Evolutionary conservation across 768 basidiomycete genomes (phyloP), one percentile per base, ranked within the genome.

Genomic region (Phylloporus arenicola): DNA sequence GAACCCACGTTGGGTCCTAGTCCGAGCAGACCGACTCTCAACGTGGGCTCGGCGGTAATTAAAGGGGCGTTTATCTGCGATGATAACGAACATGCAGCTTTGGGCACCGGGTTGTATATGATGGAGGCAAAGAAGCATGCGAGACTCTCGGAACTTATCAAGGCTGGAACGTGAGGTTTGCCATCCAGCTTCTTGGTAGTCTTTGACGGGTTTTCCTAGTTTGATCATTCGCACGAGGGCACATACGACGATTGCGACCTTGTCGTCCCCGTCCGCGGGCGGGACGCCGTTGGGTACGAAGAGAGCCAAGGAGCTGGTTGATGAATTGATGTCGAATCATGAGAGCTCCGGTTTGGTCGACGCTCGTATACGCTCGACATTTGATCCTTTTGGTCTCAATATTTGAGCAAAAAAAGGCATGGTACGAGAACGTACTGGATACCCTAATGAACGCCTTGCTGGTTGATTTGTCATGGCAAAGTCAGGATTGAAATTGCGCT

Each of bases 281-380:
- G 50, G 62, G 9, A 58, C 60, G 41, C 62, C 57, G 16, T 51
- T 86, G 75, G 75, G 72, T 27, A 62, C 83, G 52, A 88, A 82
- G 57, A 86, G 88, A 20, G 79, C 78, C 50, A 78, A 82, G 56
- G 88, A 93, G 79, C 86, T 92, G 54, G 59, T 84, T 65, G 24
- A 31, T 1, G 51, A 55, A 39, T 53, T 57, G 40, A 44, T 56
- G 47, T 44, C 17, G 9, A 24, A 45, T 51, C 43, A 38, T 3
- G 52, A 59, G 9, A 45, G 9, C 14, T 24, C 43, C 0, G 39
- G 47, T 10, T 14, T 25, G 19, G 24, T 30, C 27, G 44, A 44
- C 45, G 29, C 10, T 9, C 17, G 2, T 42, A 43, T 6, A 42
- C 45, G 16, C 53, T 39, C 11, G 52, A 43, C 22, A 25, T 42